Conservation (phyloP, 2,329 filamentous ascomycete species). For the Neobulgaria alba region DNA sequence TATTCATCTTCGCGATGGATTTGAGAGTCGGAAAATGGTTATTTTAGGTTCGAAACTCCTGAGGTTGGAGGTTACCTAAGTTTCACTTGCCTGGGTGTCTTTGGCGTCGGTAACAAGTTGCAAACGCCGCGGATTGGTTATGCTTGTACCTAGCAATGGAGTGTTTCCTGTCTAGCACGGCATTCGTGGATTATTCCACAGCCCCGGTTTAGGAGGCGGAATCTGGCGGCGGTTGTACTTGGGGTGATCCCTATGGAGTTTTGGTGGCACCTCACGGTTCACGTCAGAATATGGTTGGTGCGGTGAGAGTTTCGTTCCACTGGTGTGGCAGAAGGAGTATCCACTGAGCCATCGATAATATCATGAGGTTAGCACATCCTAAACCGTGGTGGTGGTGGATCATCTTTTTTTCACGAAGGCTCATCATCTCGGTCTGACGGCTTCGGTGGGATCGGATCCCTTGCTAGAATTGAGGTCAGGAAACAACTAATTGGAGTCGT, state of each 20-base stretch:
- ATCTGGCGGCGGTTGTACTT: no score
- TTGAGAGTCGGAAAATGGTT: no score
- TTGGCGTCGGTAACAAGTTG: background rate
- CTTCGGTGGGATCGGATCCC: conserved; percentile 5
- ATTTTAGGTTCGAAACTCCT: conserved; percentile 2
- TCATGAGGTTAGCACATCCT: background rate
- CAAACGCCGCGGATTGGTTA: no score
- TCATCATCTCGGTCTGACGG: conserved; percentile 2
- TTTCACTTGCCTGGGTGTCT: conserved; percentile 5
- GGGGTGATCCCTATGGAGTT: background rate
- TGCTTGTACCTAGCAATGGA: no score
- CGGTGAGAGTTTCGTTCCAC: background rate
- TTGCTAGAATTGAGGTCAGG: conserved; percentile 1
- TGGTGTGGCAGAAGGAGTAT: no score
- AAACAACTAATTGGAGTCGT: no score
- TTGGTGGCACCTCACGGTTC: background rate
- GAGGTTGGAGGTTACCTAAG: background rate
- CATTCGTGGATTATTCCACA: background rate
- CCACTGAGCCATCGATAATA: no score
- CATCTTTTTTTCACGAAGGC: no score
- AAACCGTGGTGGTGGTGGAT: background rate
- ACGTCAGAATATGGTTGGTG: no score
- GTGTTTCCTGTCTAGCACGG: background rate
- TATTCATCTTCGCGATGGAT: background rate
- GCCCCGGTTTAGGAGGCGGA: background rate